Base-by-base conservation (phyloP, 2,329 filamentous ascomycete genomes). In the Stachybotrys echinatus region DNA sequence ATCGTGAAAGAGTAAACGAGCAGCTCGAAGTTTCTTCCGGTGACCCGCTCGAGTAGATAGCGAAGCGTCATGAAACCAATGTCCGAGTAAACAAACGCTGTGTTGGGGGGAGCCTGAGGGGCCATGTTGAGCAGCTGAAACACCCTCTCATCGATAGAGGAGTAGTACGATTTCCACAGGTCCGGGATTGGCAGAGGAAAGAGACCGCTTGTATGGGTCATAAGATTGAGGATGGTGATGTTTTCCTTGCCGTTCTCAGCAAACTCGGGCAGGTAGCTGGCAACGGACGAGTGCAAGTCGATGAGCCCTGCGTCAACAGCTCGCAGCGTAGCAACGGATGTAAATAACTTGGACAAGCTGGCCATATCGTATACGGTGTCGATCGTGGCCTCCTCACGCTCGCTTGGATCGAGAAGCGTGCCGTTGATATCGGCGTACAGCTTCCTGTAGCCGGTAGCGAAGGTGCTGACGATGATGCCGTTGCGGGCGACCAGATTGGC, bases 351-450 rank as follows among this genome's bases (percentile, higher is more conserved):
- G 6, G 67, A 66, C 23, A 70, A 51, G 50, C 66, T 69, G 37
- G 67, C 67, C 61, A 68, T 60, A 52, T 69, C 66, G 53, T 69
- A 70, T n/a, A 70, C 61, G 3, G 65, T 69, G 47, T 69, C 63
- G 4, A 62, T 27, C 1, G 57, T 60, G 8, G 66, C 54, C 14
- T 58, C 55, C 48, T 64, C 61, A 49, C 64, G 62, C 27, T 61
- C 47, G 6, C 42, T 1, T 2, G 12, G 6, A 5, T 61, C 57
- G 6, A 69, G 57, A 10, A 54, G 40, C 3, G 60, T 63, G 34
- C 66, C 64, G 45, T 63, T 63, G 39, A 57, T 61, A 43, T 62
- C 55, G 22, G 62, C 61, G 47, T 64, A 61, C 6, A 61, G 51
- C 23, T 53, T 56, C 6, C 58, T 49, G 42, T 62, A 58, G 8